Percentiles rank a stretch among this genome's conserved stretches.
Conservation (phyloP, 208 protist species). For the Acanthamoeba sp. region DNA sequence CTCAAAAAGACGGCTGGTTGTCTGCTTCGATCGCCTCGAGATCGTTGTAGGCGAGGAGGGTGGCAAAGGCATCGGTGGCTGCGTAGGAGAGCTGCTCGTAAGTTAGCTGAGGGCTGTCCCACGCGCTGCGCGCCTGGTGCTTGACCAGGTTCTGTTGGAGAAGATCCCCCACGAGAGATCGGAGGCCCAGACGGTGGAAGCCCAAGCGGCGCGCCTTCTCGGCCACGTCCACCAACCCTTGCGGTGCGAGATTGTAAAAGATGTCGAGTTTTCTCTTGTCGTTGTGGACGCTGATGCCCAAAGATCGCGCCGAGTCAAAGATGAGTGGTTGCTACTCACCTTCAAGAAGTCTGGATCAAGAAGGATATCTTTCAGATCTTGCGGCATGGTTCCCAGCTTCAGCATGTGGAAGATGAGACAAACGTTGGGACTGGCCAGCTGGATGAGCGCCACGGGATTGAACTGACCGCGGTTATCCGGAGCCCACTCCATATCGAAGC, state of each 20-base stretch:
- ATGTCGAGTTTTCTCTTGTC: not conserved
- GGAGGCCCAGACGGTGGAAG: not conserved
- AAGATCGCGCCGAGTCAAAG: too few species aligned
- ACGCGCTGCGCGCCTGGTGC: not conserved
- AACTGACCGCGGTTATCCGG: not conserved
- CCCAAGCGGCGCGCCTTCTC: not conserved
- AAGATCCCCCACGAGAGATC: not conserved
- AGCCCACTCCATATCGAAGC: conserved; percentile 35
- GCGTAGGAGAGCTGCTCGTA: not conserved
- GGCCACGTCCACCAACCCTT: not conserved
- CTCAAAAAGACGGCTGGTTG: too few species aligned
- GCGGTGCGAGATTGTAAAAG: not conserved
- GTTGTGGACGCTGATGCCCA: not conserved
- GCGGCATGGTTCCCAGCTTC: not conserved
- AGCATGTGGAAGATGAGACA: conserved; percentile 27
- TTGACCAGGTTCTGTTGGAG: not conserved
- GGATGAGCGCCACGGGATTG: not conserved
- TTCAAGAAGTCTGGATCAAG: not conserved
- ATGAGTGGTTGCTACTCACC: not conserved
- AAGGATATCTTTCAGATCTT: not conserved
- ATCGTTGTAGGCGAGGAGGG: not conserved
- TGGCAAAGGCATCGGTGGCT: not conserved
- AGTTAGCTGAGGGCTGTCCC: not conserved
- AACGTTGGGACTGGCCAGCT: not conserved
- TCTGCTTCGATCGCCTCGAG: not conserved